These are phyloP conservation scores for Prunella vulgaris DNA, from an alignment of 257 asterid species.

Conservation along the genomic window DNA sequence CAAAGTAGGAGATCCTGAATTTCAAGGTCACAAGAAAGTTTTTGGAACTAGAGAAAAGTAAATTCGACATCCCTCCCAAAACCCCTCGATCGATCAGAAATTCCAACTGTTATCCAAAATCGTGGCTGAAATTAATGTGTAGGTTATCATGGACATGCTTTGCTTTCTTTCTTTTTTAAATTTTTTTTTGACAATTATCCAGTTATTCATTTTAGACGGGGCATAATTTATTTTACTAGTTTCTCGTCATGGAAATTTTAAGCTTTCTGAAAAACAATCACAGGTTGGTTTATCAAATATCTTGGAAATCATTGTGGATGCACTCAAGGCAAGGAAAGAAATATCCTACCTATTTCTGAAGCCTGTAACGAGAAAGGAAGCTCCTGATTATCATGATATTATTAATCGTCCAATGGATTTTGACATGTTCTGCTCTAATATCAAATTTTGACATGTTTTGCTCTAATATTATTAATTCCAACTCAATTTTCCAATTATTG, in stretches of 20 bases:
- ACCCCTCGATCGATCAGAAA: too few relatives aligned
- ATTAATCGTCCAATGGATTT: slow-evolving; percentile 85
- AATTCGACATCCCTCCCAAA: too few relatives aligned
- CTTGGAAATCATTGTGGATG: slow-evolving; percentile 68
- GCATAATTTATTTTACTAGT: not conserved
- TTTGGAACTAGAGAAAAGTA: too few relatives aligned
- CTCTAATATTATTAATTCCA: too few relatives aligned
- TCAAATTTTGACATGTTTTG: too few relatives aligned
- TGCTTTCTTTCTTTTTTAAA: too few relatives aligned
- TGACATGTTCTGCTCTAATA: too few relatives aligned
- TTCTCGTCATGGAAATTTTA: not conserved
- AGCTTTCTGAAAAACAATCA: slow-evolving; percentile 4
- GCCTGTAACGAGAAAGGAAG: slow-evolving; percentile 91
- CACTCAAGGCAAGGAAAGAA: slow-evolving; percentile 52
- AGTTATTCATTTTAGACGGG: not conserved
- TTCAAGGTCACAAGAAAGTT: too few relatives aligned
- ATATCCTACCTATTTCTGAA: slow-evolving; percentile 74
- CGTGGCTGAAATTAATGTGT: not conserved
- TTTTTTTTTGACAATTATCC: not conserved
- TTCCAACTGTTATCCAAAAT: not conserved
- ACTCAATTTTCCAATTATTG: too few relatives aligned
- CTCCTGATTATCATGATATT: slow-evolving; percentile 72
- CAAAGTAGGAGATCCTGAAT: too few relatives aligned
- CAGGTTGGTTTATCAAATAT: slow-evolving; percentile 91
- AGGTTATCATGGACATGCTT: not conserved